Evolutionary conservation across 768 basidiomycete species (phyloP).

Genomic region (Cantharellus anzutake): DNA sequence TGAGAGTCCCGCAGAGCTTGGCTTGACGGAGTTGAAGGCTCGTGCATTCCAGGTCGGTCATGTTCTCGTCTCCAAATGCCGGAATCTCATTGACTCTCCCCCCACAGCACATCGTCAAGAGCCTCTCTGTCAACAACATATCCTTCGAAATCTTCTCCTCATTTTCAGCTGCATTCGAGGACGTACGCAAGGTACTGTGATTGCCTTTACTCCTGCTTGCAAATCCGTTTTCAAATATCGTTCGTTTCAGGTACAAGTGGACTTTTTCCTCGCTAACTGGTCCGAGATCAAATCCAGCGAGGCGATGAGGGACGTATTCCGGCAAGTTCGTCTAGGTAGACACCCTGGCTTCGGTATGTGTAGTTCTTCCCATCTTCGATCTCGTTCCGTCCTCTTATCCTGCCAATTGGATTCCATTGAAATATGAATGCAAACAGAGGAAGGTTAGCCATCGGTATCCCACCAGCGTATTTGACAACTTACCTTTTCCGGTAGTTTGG

Average conservation of each 20-base stretch:
- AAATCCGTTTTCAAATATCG: neutral
- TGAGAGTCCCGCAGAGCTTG: conserved; percentile 31
- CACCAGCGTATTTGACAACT: neutral
- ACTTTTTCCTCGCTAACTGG: conserved; percentile 70
- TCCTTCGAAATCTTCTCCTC: conserved; percentile 74
- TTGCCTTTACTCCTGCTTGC: conserved; percentile 11
- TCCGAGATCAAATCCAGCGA: conserved; percentile 64
- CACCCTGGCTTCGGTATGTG: conserved; percentile 73
- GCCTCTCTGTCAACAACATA: conserved; percentile 60
- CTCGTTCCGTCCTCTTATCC: neutral
- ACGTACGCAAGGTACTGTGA: conserved; percentile 41
- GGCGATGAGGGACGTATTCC: conserved; percentile 67
- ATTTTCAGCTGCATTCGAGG: conserved; percentile 65
- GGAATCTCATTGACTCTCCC: neutral
- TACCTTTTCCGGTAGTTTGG: conserved; percentile 2
- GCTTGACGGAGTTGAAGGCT: conserved; percentile 49
- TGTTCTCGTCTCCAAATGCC: neutral
- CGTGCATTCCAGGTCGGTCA: conserved; percentile 32
- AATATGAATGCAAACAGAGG: neutral
- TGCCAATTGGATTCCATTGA: no score
- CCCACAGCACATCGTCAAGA: conserved; percentile 50
- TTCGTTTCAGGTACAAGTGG: conserved; percentile 34
- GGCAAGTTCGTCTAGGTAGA: conserved; percentile 63
- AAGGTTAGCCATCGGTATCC: neutral
- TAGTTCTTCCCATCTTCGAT: neutral